A percentile compares a stretch with the other conserved stretches of the same genome.
phyloP scores from a whole-genome alignment of 2,329 filamentous ascomycete genomes.

The Macrophomina phaseolina region DNA sequence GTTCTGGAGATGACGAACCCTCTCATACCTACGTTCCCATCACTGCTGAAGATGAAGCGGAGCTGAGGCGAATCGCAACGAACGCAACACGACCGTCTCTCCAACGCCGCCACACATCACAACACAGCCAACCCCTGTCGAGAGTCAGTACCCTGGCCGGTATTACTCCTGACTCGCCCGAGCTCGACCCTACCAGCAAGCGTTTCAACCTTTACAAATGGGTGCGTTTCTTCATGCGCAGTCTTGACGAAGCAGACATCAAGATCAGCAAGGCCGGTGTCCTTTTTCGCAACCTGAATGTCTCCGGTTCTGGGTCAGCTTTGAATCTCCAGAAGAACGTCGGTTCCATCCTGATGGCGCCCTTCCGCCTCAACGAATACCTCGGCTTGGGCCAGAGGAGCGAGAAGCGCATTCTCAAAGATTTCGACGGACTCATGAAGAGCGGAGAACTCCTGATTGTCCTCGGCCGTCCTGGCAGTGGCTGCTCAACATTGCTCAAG shows the following conservation, averaged over 20 bases:
- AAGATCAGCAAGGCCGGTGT: conserved; percentile 63
- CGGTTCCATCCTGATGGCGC: conserved; percentile 62
- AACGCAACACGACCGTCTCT: not conserved
- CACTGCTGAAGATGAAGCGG: conserved; percentile 22
- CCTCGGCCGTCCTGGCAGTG: conserved; percentile 58
- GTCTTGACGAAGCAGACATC: conserved; percentile 63
- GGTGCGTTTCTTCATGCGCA: conserved; percentile 54
- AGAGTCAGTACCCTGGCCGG: conserved; percentile 33
- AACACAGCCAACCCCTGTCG: not conserved
- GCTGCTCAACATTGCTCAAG: conserved; percentile 70
- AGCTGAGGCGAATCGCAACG: conserved; percentile 17
- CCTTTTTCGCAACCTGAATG: conserved; percentile 68
- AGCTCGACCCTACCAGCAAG: conserved; percentile 58
- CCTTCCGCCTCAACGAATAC: conserved; percentile 62
- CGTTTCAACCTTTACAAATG: conserved; percentile 63
- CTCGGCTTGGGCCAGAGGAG: conserved; percentile 52
- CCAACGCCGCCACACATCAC: not conserved
- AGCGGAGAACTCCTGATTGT: conserved; percentile 57
- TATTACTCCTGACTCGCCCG: conserved; percentile 45
- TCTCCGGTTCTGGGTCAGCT: conserved; percentile 70
- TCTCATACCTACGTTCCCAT: conserved; percentile 4
- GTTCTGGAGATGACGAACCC: conserved; percentile 11
- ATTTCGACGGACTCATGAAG: conserved; percentile 60
- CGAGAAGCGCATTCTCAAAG: conserved; percentile 60
- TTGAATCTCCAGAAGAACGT: conserved; percentile 74